Evolutionary conservation across 1,139 yeast species (phyloP).

Genomic region (Suhomyces anneliseae): DNA sequence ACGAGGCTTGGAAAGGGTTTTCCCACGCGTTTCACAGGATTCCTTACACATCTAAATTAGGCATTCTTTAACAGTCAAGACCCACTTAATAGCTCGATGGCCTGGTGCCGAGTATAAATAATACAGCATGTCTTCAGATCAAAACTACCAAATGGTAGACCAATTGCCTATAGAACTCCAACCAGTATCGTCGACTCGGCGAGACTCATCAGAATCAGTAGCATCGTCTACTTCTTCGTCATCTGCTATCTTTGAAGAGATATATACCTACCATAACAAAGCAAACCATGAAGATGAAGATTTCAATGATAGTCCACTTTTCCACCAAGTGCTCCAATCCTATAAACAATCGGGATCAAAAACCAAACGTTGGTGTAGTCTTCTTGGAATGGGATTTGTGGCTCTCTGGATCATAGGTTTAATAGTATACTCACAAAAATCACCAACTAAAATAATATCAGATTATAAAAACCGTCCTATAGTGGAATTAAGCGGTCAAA

Average conservation of each 20-base stretch:
- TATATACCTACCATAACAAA: slow-evolving; percentile 20
- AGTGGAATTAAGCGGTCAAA: slow-evolving; percentile 27
- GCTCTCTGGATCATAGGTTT: slow-evolving; percentile 32
- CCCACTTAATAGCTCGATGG: not conserved
- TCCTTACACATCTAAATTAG: slow-evolving; percentile 4
- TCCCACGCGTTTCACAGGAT: not conserved
- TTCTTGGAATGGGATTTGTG: slow-evolving; percentile 5
- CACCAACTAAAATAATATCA: slow-evolving; percentile 22
- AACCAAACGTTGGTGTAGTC: slow-evolving; percentile 11
- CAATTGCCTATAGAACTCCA: slow-evolving; percentile 11
- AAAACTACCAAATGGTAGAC: slow-evolving; percentile 28
- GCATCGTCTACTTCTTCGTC: slow-evolving; percentile 14
- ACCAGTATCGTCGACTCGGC: not conserved
- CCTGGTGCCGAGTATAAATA: not conserved
- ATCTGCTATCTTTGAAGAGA: slow-evolving; percentile 33
- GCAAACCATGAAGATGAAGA: slow-evolving; percentile 17
- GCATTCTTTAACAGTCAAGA: not conserved
- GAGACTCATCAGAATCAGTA: not conserved
- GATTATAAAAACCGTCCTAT: slow-evolving; percentile 31
- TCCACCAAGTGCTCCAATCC: slow-evolving; percentile 24
- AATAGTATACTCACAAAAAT: slow-evolving; percentile 31
- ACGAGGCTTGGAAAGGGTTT: too few species aligned
- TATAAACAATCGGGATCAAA: slow-evolving; percentile 19
- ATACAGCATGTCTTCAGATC: slow-evolving; percentile 7
- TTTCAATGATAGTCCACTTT: slow-evolving; percentile 27